Evolutionary conservation across 1,284 basidiomycete genomes (phyloP).

Genomic region (Rhodotorula sp.): DNA sequence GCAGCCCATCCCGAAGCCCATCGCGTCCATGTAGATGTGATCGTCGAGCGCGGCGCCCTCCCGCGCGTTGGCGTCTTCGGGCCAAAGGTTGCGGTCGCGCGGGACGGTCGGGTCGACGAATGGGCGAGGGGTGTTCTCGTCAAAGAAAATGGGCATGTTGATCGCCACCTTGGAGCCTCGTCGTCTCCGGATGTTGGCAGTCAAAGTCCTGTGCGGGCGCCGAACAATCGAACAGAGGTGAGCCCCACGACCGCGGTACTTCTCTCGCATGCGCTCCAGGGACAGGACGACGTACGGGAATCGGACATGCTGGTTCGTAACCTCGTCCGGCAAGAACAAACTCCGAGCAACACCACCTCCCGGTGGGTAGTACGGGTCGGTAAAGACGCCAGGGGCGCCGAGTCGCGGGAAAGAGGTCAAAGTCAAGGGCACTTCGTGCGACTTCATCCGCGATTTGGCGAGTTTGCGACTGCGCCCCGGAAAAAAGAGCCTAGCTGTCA

Average conservation of each 20-base stretch:
- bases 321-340: constrained; percentile 90
- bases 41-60: constrained; percentile 79
- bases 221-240: neutral
- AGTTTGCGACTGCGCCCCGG: constrained; percentile 67
- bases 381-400: constrained; percentile 81
- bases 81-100: constrained; percentile 73
- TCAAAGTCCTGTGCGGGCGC: constrained; percentile 70
- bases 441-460: constrained; percentile 76
- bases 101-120: constrained; percentile 90
- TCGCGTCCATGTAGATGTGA: constrained; percentile 98
- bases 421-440: constrained; percentile 86
- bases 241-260: too few relatives aligned
- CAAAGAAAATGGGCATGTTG: constrained; percentile 90
- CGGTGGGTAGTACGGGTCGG: constrained; percentile 81
- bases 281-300: constrained; percentile 76
- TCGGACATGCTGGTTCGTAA: constrained; percentile 94
- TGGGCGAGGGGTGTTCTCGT: constrained; percentile 79
- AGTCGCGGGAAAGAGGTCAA: constrained; percentile 94
- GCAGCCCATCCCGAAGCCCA: constrained; percentile 99
- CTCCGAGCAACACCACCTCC: constrained; percentile 80
- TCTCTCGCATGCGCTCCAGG: neutral
- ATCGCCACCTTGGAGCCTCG: constrained; percentile 93
- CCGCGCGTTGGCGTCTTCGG: constrained; percentile 83
- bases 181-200: constrained; percentile 88
- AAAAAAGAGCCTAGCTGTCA: neutral